phyloP scores from a whole-genome alignment of 2,329 filamentous ascomycete species.

The Apiospora aurea region DNA sequence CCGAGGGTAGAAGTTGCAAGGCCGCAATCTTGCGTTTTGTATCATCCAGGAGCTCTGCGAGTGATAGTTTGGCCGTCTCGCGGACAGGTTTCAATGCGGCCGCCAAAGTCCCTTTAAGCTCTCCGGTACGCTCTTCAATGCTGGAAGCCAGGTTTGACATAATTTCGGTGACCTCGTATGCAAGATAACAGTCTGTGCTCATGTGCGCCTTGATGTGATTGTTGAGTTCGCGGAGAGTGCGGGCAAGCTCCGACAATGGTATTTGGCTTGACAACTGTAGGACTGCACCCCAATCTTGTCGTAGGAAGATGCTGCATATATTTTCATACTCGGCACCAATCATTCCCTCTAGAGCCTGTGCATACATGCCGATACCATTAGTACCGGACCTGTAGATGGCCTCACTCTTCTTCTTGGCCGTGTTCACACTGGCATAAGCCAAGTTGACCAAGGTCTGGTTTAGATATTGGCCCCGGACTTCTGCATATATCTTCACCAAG shows the following conservation, averaged over 20 bases:
- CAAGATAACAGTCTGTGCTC: constrained; percentile 90
- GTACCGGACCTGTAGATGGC: constrained; percentile 87
- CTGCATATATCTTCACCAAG: constrained; percentile 83
- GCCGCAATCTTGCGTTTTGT: constrained; percentile 72
- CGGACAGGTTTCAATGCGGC: constrained; percentile 88
- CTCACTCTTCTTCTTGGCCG: constrained; percentile 82
- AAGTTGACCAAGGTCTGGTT: constrained; percentile 82
- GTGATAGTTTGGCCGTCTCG: constrained; percentile 87
- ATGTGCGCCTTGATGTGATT: constrained; percentile 86
- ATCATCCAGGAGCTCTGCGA: constrained; percentile 85
- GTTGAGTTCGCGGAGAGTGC: constrained; percentile 89
- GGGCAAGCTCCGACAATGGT: constrained; percentile 80
- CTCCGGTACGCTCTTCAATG: constrained; percentile 82
- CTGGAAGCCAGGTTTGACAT: constrained; percentile 80
- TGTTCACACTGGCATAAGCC: constrained; percentile 84
- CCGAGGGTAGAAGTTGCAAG: constrained; percentile 74
- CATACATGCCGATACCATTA: constrained; percentile 91
- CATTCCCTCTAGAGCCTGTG: constrained; percentile 84
- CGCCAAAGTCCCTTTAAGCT: constrained; percentile 82
- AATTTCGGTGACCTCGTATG: constrained; percentile 94
- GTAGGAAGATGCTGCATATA: constrained; percentile 83
- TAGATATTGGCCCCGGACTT: constrained; percentile 88
- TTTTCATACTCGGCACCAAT: constrained; percentile 91
- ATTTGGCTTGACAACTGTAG: constrained; percentile 81
- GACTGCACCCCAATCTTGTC: constrained; percentile 83